Base-by-base conservation (phyloP, 129 eudicot species). In the Heracleum sosnowskyi region DNA sequence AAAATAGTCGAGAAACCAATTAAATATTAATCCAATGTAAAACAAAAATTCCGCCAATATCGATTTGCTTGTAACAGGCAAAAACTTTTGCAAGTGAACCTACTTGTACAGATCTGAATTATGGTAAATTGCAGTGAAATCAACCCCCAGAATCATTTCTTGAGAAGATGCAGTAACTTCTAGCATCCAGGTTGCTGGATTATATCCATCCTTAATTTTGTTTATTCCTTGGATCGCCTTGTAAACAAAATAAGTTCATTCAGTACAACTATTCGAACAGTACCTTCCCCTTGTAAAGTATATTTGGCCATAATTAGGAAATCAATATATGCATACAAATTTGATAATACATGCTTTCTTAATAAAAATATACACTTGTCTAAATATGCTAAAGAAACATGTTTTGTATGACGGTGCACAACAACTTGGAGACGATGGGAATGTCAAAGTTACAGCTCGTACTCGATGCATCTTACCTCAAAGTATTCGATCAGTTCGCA, bases 161-260 rank as follows among this genome's bases (percentile, higher is more conserved):
- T 80, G 81, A 29, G 87, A 76, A 18, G 16, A 17, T 24, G 87
- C 80, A 28, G 87, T 80, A 28, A 80, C 87, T 37, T 84, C 84
- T 71, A 84, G n/a, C 84, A 80, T 80, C 84, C 87, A 84, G 4
- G 87, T 84, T 33, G 86, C 86, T 33, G 86, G 86, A 76, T 84
- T 84, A 70, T 74, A 73, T 57, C 86, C 86, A 11, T 83, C 86
- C 35, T 68, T 76, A 1, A 84, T 84, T 55, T 84, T 84, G 36
- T 53, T 42, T 3, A 83, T 81, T 42, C 84, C 84, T 7, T 80
- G 76, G 1, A 84, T 77, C 29, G 22, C 74, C 80, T 77, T 35
- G n/a, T 35, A 17, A 39, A 40, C 34, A 8, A 69, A 4, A 35
- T 49, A 1, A 3, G 8, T 11, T 57, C 31, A 8, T 31, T 29